These are phyloP conservation scores for Hymenoscyphus infarciens DNA, from an alignment of 2,329 filamentous ascomycete species.

Conservation along the genomic window DNA sequence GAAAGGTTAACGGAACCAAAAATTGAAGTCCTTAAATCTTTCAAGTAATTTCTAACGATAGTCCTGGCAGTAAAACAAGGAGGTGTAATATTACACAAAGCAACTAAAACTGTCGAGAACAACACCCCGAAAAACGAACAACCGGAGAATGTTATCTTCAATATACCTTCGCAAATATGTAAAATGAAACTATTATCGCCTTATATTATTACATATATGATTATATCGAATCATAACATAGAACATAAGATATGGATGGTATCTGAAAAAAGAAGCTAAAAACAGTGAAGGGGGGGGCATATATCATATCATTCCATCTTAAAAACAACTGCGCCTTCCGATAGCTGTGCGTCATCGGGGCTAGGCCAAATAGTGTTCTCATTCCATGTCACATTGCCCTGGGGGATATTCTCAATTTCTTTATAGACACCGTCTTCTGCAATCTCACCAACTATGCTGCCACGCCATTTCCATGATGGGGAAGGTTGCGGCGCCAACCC, in stretches of 20 bases:
- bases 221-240: not conserved
- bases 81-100: not conserved
- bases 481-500: not conserved
- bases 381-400: not conserved
- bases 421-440: slow-evolving; percentile 18
- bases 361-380: slow-evolving; percentile 11
- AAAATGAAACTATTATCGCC: not conserved
- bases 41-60: not conserved
- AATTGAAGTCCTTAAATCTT: no score
- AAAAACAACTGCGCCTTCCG: slow-evolving; percentile 1
- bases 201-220: not conserved
- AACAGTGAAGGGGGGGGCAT: not conserved
- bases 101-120: not conserved
- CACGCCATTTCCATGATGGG: slow-evolving; percentile 19
- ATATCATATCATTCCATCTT: slow-evolving; percentile 6
- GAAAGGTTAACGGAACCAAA: no score
- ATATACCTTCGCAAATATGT: not conserved
- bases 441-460: slow-evolving; percentile 29
- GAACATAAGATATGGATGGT: not conserved
- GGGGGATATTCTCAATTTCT: not conserved
- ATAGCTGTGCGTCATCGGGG: not conserved
- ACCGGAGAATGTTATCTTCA: no score
- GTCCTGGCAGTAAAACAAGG: not conserved
- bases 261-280: not conserved
- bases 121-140: not conserved